Base-by-base conservation (phyloP, 257 asterid species). In the Petunia secreta region DNA sequence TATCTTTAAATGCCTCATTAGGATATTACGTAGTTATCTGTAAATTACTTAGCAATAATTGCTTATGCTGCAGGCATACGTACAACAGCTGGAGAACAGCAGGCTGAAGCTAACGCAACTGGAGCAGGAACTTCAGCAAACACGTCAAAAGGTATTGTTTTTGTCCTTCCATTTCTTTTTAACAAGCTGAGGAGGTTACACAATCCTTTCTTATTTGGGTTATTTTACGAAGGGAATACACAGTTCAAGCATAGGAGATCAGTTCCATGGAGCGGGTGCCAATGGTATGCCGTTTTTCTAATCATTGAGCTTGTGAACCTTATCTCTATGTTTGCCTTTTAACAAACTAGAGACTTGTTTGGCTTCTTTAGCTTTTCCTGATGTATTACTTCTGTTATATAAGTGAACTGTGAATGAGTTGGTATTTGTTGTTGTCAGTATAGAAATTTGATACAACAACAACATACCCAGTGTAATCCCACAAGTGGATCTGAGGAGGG, bases 1-100 rank as follows among this genome's bases (percentile, higher is more conserved):
- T 25, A 25, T 25, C 25, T 25, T 25, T 25, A 25, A 25, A 25
- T 25, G 25, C 25, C 25, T 25, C 25, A 25, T 25, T 25, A 25
- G 25, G 25, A 25, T 25, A 25, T 25, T 25, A 25, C 25, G 25
- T 25, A 25, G 25, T 25, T 25, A 25, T 25, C 25, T 25, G 25
- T 25, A 25, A 25, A 25, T 25, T 25, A 25, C 25, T 25, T 25
- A 66, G 54, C 80, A 14, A 54, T 74, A 25, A 53, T 10, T 67
- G 62, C 14, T 36, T 81, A 80, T 60, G 74, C 75, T 86, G 58
- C 43, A 95, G 98, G 98, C 99, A 52, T 95, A 95, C 75, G 97
- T 95, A 52, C 97, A 95, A 85, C 98, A 95, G 88, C 86, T 95
- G 80, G 99, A 95, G 90, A 95, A 89, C 87, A 95, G 99, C 81